Evolutionary conservation across 1,284 basidiomycete species (phyloP), one percentile per base, ranked within the genome.

Genomic region (Xerocomus cyaneibrunnescens): DNA sequence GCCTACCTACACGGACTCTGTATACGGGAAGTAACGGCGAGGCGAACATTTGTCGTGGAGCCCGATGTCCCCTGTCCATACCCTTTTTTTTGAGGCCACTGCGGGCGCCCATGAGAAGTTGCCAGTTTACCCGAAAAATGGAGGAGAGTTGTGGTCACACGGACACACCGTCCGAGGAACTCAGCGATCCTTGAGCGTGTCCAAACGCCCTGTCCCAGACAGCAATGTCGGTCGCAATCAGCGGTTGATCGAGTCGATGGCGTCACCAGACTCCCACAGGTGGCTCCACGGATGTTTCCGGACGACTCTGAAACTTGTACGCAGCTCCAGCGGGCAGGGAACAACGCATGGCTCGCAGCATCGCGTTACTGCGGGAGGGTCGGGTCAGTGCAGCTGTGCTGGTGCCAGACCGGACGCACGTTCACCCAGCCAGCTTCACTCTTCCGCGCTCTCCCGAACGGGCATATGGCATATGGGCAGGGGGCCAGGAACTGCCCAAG

Each of bases 311-410:
- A 40, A 50, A 28, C 27, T 8, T 23, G 37, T 2, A 7, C 23
- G 12, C 9, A 10, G 22, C 19, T 17, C 32, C 6, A 17, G 23
- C 22, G 10, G 27, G 25, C 6, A 19, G 41, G n/a, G 22, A 31
- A 34, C 21, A 31, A 31, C 10, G 30, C 10, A 16, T 16, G 9
- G 16, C n/a, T 31, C 4, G 13, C 38, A 43, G 41, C 36, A 45
- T 27, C 25, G 9, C 25, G 28, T 25, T 50, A 44, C 60, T 52
- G 48, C 45, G 48, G 44, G 43, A 56, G 51, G 45, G 54, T 50
- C 42, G 51, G 45, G 54, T 50, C 42, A 52, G 48, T 57, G 45
- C 39, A 39, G 50, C 59, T 49, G 62, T 57, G 50, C 42, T 31
- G 14, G 39, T 49, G 41, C 50, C 53, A 48, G 27, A 27, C 27